Evolutionary conservation across 108 stramenopile genomes (phyloP), one percentile per base, ranked within the genome.

Genomic region (Conticribra guillardii): DNA sequence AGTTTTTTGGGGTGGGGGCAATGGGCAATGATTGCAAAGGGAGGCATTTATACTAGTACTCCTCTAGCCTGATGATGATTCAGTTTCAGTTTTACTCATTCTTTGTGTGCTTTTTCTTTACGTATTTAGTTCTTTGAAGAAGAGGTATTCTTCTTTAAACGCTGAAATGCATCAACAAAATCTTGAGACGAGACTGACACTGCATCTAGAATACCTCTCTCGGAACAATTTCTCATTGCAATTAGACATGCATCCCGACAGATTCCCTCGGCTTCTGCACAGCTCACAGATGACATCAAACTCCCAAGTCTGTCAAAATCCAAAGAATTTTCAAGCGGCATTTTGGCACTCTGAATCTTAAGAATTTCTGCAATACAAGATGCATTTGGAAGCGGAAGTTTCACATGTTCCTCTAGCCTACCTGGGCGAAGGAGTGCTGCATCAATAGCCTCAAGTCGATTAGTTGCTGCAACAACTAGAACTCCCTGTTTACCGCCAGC

Each of bases 181-280:
- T 78, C 76, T 30, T 63, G 31, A 46, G 18, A 26, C 53, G 63
- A 47, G 5, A 78, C 62, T 9, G 56, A 71, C 26, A 78, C 19
- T 21, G 23, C 22, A 17, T 47, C 22, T 15, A 65, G 63, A 57
- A 18, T 16, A 48, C 48, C 67, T 45, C 47, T 58, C 3, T 53
- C 69, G 3, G 69, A 65, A 46, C 51, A 78, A 50, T 70, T 69
- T 28, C 80, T 55, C 52, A 81, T 76, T 9, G 80, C 80, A 59
- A 73, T 61, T 11, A 89, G 72, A 31, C 82, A 82, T n/a, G 77
- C 84, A 68, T 85, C 87, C n/a, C 87, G 85, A 54, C 87, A 88
- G 5, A 91, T 32, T 1, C 90, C 90, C 31, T 87, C 87, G 4
- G 88, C 74, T 64, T 88, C 83, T 21, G 90, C 90, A 48, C 90